Evolutionary conservation across 352 stramenopile species (phyloP), one percentile per base, ranked within the genome.

Genomic region (Globisporangium heterothallicum): DNA sequence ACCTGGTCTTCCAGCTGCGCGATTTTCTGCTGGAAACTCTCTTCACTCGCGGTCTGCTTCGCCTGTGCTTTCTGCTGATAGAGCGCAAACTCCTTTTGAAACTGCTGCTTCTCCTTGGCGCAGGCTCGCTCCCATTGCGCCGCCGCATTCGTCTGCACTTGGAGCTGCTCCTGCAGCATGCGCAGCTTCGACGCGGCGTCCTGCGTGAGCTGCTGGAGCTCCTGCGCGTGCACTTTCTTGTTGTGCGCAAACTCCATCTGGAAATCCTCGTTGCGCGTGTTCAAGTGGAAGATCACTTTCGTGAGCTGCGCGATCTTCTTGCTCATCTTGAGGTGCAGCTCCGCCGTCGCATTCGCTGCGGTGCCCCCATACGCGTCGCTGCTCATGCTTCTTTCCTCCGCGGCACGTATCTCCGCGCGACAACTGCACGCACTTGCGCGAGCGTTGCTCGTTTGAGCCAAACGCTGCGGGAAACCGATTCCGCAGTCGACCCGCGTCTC

Each of bases 241-340:
- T 67, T 47, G 18, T 81, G 69, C 24, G 74, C 64, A 2, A 88
- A 61, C 59, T 88, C 83, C n/a, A 60, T 63, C 59, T 92, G 68
- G 29, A 86, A 84, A 61, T 97, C 88, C 56, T 97, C 87, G 57
- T 97, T 97, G 59, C 88, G 85, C 3, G 88, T 97, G 64, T 97
- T 97, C 45, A 97, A 72, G 57, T 96, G 88, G 72, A 96, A 97
- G 49, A 97, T 95, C 30, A 96, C 90, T 61, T 97, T 96, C 24
- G 90, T 97, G 19, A 97, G 73, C 79, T 96, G 88, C 44, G 90
- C 88, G 53, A 97, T 90, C 71, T 97, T 97, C 70, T 97, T 97
- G 70, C 84, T 95, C 88, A 97, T 96, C 64, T 96, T 96, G 38
- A 96, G 70, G 49, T 96, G 87, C 59, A 97, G 55, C 48, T 95